Percentiles rank a stretch among this genome's conserved stretches.
Conservation (phyloP, 495 filamentous ascomycete species). For the Penicillium pulvis region DNA sequence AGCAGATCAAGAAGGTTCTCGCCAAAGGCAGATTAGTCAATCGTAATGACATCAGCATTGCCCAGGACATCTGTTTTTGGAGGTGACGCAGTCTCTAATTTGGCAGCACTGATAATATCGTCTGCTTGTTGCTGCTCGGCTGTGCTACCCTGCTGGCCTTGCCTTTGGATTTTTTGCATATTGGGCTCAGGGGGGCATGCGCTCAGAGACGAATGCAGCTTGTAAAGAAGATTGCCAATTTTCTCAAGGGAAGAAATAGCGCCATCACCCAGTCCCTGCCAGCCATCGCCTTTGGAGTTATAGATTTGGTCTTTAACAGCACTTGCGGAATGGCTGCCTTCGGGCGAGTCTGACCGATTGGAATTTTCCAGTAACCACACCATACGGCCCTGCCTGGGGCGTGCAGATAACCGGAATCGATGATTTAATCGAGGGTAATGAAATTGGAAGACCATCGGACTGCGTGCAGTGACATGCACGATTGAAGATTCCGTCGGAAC, state of each 20-base stretch:
- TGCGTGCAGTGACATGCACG: constrained; percentile 43
- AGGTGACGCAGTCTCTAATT: constrained; percentile 6
- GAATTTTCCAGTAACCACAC: constrained; percentile 48
- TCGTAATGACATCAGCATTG: constrained; percentile 41
- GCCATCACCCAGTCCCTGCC: constrained; percentile 52
- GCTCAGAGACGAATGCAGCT: constrained; percentile 36
- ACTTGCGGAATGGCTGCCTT: constrained; percentile 19
- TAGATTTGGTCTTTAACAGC: constrained; percentile 38
- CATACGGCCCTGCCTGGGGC: constrained; percentile 30
- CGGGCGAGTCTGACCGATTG: constrained; percentile 17
- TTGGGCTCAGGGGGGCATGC: constrained; percentile 17
- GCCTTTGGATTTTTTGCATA: constrained; percentile 7
- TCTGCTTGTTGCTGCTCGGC: background rate
- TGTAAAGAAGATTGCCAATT: constrained; percentile 43
- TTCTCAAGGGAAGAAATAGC: constrained; percentile 40
- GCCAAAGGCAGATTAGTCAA: constrained; percentile 33
- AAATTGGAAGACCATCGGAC: constrained; percentile 46
- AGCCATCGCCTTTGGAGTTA: constrained; percentile 48
- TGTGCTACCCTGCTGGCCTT: constrained; percentile 7
- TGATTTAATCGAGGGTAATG: constrained; percentile 41
- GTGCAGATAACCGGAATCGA: constrained; percentile 40
- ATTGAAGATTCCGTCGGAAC: constrained; percentile 26
- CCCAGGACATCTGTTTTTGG: constrained; percentile 15
- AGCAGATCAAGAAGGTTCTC: constrained; percentile 5
- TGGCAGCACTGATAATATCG: background rate